Evolutionary conservation across 2,329 filamentous ascomycete genomes (phyloP), one percentile per base, ranked within the genome.

Genomic region (Dryadomyces sulphureus): DNA sequence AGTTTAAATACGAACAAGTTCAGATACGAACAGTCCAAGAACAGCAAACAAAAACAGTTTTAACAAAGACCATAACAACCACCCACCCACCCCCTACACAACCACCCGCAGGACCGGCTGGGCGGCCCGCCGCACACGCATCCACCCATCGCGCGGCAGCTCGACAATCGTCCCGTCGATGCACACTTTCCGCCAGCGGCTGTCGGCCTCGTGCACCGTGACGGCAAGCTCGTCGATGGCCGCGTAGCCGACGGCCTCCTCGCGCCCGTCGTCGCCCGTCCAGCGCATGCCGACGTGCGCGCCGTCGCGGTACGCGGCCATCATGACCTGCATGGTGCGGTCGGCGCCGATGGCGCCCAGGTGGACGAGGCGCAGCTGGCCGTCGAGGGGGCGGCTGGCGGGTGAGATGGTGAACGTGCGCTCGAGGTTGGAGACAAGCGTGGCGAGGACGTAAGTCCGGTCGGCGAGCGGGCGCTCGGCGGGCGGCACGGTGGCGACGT

Each of bases 91-190:
- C n/a, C n/a, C n/a, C n/a, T n/a, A n/a, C 4, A 71, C 67, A 39
- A 77, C 50, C 7, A 78, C 58, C 39, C 57, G 59, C 42, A 75
- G 60, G 22, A 62, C 57, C n/a, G 60, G 58, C 38, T 56, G 53
- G 8, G 60, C 57, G 21, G 73, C 68, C 55, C 65, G 73, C 50
- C 60, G 62, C 0, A 94, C 72, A 49, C 77, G 73, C 61, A 94
- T 75, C 69, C 76, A 81, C 0, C 88, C 88, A 2, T 73, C 78
- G 44, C 68, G 60, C 19, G 83, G 81, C 1, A 94, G 65, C 48
- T 76, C 72, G 3, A 95, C 76, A 55, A 94, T 93, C 45, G 82
- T 87, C 3, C 90, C 90, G 61, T 96, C 90, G n/a, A 96, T 70
- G 59, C 90, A 96, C 14, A 94, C 74, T 56, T 89, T 77, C 50